Evolutionary conservation across 2,329 filamentous ascomycete genomes (phyloP).

Genomic region (Alternaria novae-zelandiae): DNA sequence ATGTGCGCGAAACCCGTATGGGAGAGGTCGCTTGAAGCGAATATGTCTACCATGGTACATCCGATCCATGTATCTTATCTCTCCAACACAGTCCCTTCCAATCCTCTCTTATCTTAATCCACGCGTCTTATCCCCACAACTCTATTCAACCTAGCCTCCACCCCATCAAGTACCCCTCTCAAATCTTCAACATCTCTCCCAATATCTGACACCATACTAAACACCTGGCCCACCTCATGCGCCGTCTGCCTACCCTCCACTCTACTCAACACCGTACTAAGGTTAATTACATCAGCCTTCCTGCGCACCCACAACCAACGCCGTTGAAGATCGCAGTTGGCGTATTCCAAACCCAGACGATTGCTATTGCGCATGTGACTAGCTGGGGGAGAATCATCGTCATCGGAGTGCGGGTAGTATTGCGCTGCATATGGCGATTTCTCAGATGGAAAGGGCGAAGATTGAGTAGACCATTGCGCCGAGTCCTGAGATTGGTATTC

Average conservation of each 20-base stretch:
- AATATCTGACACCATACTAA: conserved; percentile 24
- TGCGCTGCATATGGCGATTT: conserved; percentile 4
- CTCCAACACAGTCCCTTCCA: neutral
- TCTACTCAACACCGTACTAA: conserved; percentile 45
- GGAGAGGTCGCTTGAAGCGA: neutral
- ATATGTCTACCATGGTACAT: neutral
- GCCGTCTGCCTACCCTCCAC: conserved; percentile 49
- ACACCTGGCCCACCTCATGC: conserved; percentile 36
- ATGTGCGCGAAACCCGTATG: neutral
- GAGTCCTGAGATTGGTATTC: conserved; percentile 30
- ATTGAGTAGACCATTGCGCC: conserved; percentile 18
- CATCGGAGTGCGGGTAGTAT: conserved; percentile 14
- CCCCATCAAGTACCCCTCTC: conserved; percentile 12
- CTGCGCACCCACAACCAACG: conserved; percentile 47
- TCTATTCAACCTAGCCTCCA: conserved; percentile 25
- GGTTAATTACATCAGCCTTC: conserved; percentile 45
- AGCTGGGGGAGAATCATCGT: conserved; percentile 25
- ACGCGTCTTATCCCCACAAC: conserved; percentile 33
- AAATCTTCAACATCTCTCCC: conserved; percentile 28
- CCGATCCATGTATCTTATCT: neutral
- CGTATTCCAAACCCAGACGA: conserved; percentile 39
- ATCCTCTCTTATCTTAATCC: conserved; percentile 9
- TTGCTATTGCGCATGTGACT: conserved; percentile 29
- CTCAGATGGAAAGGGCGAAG: conserved; percentile 4
- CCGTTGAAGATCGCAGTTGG: conserved; percentile 41